Evolutionary conservation across 768 basidiomycete genomes (phyloP).

Genomic region (Dictyophora rubrovolvata): DNA sequence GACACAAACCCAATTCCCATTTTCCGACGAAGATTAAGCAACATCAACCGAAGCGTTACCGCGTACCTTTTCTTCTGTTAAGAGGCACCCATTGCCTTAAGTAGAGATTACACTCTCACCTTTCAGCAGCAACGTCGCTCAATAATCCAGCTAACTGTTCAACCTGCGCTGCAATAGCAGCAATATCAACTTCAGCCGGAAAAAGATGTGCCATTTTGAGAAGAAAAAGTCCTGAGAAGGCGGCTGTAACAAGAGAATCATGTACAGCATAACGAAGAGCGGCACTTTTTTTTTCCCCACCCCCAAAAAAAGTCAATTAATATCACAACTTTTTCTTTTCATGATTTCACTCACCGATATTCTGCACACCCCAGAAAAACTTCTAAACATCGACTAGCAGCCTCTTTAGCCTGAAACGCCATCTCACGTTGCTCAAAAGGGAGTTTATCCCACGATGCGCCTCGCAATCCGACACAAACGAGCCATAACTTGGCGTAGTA

Average conservation of each 20-base stretch:
- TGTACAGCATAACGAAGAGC: constrained; percentile 91
- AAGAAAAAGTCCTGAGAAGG: constrained; percentile 84
- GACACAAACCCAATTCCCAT: constrained; percentile 35
- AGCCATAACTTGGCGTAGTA: constrained; percentile 94
- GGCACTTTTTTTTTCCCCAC: constrained; percentile 36
- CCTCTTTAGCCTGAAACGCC: constrained; percentile 91
- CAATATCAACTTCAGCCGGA: constrained; percentile 73
- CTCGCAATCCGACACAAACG: constrained; percentile 83
- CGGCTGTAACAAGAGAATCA: constrained; percentile 83
- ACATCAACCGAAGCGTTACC: constrained; percentile 84
- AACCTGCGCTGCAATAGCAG: constrained; percentile 69
- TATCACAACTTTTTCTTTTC: no score
- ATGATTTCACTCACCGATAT: constrained; percentile 52
- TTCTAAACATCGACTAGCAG: constrained; percentile 75
- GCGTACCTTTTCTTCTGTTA: constrained; percentile 54
- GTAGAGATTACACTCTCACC: no score
- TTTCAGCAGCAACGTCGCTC: constrained; percentile 88
- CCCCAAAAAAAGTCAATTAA: no score
- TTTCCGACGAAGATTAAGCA: constrained; percentile 84
- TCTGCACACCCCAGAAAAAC: constrained; percentile 75
- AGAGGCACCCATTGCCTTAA: no score
- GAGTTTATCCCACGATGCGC: constrained; percentile 94
- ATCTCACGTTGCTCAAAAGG: constrained; percentile 90
- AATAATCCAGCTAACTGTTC: constrained; percentile 85
- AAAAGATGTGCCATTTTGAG: constrained; percentile 94